These are phyloP conservation scores for Astraeus odoratus DNA, from an alignment of 768 basidiomycete genomes.

Conservation along the genomic window DNA sequence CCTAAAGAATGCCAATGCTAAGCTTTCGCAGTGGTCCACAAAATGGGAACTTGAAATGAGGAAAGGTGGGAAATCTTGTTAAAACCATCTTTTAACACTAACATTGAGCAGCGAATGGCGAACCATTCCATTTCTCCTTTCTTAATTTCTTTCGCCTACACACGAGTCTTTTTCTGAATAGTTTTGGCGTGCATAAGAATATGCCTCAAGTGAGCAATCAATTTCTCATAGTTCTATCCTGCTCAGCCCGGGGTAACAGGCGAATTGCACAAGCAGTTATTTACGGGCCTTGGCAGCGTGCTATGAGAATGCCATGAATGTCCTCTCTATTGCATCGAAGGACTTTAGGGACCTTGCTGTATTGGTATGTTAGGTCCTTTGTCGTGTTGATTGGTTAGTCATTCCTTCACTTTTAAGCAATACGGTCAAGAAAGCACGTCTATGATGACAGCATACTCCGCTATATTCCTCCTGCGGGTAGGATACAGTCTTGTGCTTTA, in stretches of 20 bases:
- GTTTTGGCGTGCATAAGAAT: conserved; percentile 68
- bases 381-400: background rate
- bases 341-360: conserved; percentile 71
- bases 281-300: conserved; percentile 64
- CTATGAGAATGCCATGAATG: conserved; percentile 66
- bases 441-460: conserved; percentile 82
- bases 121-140: conserved; percentile 70
- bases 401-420: conserved; percentile 38
- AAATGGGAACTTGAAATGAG: conserved; percentile 71
- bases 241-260: conserved; percentile 28
- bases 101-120: conserved; percentile 50
- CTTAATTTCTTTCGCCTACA: conserved; percentile 71
- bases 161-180: conserved; percentile 77
- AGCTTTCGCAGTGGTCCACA: conserved; percentile 66
- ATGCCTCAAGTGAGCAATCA: conserved; percentile 43
- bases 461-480: conserved; percentile 74
- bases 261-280: conserved; percentile 53
- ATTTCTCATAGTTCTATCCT: background rate
- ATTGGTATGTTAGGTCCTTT: conserved; percentile 51
- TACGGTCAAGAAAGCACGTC: conserved; percentile 82
- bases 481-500: conserved; percentile 4
- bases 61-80: conserved; percentile 38
- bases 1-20: conserved; percentile 63
- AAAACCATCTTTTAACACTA: background rate
- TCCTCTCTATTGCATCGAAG: conserved; percentile 61